phyloP scores from a whole-genome alignment of 1,284 basidiomycete genomes.

The Chalciporus sp. region DNA sequence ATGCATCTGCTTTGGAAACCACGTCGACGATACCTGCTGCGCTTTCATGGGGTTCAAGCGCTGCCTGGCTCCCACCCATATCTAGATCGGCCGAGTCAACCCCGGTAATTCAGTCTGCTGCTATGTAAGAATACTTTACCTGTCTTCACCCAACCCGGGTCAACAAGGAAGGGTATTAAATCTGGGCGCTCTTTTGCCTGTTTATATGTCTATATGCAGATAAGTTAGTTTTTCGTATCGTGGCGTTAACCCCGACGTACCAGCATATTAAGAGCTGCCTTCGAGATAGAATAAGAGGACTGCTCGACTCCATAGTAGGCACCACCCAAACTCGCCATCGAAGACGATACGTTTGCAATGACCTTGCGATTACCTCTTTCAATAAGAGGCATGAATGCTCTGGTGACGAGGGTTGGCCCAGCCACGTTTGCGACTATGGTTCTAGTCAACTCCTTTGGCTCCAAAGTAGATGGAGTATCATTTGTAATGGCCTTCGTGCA shows the following conservation, averaged over 20 bases:
- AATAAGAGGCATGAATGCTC: slow-evolving; percentile 27
- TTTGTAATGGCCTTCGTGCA: slow-evolving; percentile 3
- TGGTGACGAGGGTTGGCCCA: slow-evolving; percentile 30
- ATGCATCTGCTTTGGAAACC: slow-evolving; percentile 6
- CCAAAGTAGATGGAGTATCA: slow-evolving; percentile 20
- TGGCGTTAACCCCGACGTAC: too few relatives aligned
- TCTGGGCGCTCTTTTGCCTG: slow-evolving; percentile 20
- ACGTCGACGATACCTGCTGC: slow-evolving; percentile 17
- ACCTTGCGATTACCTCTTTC: slow-evolving; percentile 26
- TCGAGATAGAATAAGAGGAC: slow-evolving; percentile 18
- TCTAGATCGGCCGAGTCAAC: background rate
- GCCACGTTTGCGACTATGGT: slow-evolving; percentile 26
- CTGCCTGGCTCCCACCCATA: slow-evolving; percentile 10
- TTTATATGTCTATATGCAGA: slow-evolving; percentile 10
- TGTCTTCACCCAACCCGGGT: slow-evolving; percentile 22
- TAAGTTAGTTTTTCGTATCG: too few relatives aligned
- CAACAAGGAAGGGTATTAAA: slow-evolving; percentile 13
- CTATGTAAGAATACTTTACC: too few relatives aligned
- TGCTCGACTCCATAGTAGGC: slow-evolving; percentile 13
- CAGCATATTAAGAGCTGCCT: slow-evolving; percentile 20
- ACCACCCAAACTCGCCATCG: slow-evolving; percentile 26
- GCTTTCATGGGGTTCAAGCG: slow-evolving; percentile 15
- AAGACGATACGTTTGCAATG: slow-evolving; percentile 28
- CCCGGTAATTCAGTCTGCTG: too few relatives aligned
- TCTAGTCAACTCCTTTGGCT: slow-evolving; percentile 7